Percentiles rank a stretch among this genome's conserved stretches.
phyloP scores from a whole-genome alignment of 2,329 filamentous ascomycete genomes.

The Penicillium psychrosexuale region DNA sequence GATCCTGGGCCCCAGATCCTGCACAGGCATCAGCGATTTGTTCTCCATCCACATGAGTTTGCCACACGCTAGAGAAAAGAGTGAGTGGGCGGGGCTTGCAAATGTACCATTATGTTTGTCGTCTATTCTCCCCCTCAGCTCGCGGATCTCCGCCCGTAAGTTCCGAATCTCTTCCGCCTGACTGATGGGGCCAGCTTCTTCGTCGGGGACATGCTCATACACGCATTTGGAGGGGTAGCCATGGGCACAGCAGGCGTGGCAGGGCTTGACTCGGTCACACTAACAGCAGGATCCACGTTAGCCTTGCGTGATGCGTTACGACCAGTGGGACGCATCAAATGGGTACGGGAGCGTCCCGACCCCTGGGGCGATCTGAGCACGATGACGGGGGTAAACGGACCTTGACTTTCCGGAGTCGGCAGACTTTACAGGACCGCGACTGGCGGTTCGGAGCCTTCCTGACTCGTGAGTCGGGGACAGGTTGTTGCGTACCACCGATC shows the following conservation, averaged over 20 bases:
- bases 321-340: constrained; percentile 3
- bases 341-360: constrained; percentile 13
- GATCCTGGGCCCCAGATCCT: constrained; percentile 18
- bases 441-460: constrained; percentile 32
- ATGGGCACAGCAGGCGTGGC: constrained; percentile 41
- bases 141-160: constrained; percentile 34
- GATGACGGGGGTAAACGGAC: constrained; percentile 20
- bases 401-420: constrained; percentile 40
- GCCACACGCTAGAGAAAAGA: background rate
- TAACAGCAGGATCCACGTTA: constrained; percentile 21
- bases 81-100: background rate
- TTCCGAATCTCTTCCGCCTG: constrained; percentile 39
- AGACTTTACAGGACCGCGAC: constrained; percentile 40
- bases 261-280: constrained; percentile 41
- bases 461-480: constrained; percentile 21
- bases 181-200: constrained; percentile 34
- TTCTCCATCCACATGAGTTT: background rate
- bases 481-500: constrained; percentile 16
- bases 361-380: constrained; percentile 21
- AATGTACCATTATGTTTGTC: constrained; percentile 24
- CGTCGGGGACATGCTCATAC: constrained; percentile 34
- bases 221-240: constrained; percentile 40
- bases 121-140: constrained; percentile 28
- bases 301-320: background rate
- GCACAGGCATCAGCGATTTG: constrained; percentile 3